Evolutionary conservation across 148 eudicot genomes (phyloP), one percentile per base, ranked within the genome.

Genomic region (Vaccinium corymbosum): DNA sequence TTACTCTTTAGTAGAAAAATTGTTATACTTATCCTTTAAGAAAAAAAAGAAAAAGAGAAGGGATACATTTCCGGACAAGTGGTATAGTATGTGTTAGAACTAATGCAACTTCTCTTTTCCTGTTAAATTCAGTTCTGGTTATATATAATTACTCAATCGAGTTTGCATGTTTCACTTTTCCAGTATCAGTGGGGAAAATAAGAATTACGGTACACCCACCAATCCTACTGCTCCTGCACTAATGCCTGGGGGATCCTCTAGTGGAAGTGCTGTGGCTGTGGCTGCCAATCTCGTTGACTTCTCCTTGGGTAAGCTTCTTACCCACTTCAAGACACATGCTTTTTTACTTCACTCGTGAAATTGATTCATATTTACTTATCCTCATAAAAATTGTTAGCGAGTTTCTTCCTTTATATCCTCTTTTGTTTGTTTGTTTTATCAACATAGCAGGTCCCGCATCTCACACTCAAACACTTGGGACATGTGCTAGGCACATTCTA

Each of bases 211-310:
- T 79, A 89, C 91, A 75, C 99, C 98, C 29, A 91, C 92, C 71
- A 97, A 97, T 91, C 99, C 99, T 81, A 89, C 89, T 79, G 91
- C 94, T 68, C 90, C 89, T 76, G 85, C 89, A 82, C 88, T 94
- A 83, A 79, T 91, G 79, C 94, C 98, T 52, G 99, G 99, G 81
- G 99, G 99, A 84, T 91, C 97, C 80, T 97, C 92, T 79, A 88
- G 98, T 88, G 99, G 99, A 78, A 96, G 98, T 87, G 95, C 99
- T 89, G 98, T 95, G 14, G 94, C 94, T 80, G 98, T 93, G 77
- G 93, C 99, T 89, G 95, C 98, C 42, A 88, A 90, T 86, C 88
- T 97, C 82, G 98, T 93, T 90, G 97, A 97, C 81, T 94, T 97
- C 85, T 88, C 98, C 86, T 77, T 97, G 79, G 99, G 99, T 94